Base-by-base conservation (phyloP, 768 basidiomycete genomes). In the Lactifluus pinguis region DNA sequence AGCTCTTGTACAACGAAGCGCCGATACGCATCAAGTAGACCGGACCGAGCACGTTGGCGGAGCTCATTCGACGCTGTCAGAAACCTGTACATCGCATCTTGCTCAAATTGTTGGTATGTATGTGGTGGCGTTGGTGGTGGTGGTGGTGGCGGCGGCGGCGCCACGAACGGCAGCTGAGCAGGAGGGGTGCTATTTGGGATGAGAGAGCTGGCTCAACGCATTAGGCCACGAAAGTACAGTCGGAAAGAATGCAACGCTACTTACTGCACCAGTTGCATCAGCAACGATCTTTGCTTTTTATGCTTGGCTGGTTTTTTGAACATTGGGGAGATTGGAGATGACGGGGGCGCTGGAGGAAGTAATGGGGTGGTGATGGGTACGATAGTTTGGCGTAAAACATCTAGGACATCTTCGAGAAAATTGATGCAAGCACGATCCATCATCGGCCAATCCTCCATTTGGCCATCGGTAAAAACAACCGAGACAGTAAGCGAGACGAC, bases 271-370 rank as follows among this genome's bases (percentile, higher is more conserved):
- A 90, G 73, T 7, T 84, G 80, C 79, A 84, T 86, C 51, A 88
- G 75, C 61, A 89, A 69, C 15, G 88, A 89, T 48, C 83, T 78
- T 66, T 86, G 83, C 65, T 83, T 86, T 73, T 85, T 87, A 65
- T 88, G 85, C 63, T 79, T 80, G 45, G 73, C 67, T 3, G 65
- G 65, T 66, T 76, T 80, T 47, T 67, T 67, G 44, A 74, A 54
- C 53, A 68, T 66, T 9, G 71, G 66, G 41, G 72, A 66, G 36
- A 61, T 47, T 36, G 63, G 47, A 7, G 65, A 44, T 36, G 51
- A 39, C 13, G 65, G 61, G 4, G 67, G 47, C 41, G 63, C 48
- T 3, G 61, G 57, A 2, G 57, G 39, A 14, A 45, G 75, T 69
- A 49, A 68, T 50, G 57, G 75, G 73, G 49, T 70, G 65, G 54